Evolutionary conservation across 768 basidiomycete genomes (phyloP).

Genomic region (Hygrophorus russula): DNA sequence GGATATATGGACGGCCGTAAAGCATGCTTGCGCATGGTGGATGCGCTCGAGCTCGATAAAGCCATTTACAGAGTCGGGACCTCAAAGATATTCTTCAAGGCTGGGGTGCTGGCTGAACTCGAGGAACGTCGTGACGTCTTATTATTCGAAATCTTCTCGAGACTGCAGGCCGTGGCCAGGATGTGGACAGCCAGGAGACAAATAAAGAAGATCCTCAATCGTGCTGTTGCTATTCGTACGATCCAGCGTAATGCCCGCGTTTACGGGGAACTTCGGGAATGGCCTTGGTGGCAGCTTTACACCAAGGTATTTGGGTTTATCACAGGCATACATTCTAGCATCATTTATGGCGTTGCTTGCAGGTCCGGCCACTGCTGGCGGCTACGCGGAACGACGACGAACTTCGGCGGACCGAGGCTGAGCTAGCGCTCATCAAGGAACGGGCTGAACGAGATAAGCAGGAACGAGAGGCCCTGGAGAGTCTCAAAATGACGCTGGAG

Average conservation of each 20-base stretch:
- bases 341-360: slow-evolving; percentile 2
- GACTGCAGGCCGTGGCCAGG: slow-evolving; percentile 76
- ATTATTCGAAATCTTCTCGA: slow-evolving; percentile 83
- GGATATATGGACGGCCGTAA: slow-evolving; percentile 98
- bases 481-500: slow-evolving; percentile 72
- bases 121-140: slow-evolving; percentile 85
- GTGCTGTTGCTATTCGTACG: slow-evolving; percentile 81
- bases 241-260: slow-evolving; percentile 92
- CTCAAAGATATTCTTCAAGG: slow-evolving; percentile 99
- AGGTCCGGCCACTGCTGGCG: slow-evolving; percentile 87
- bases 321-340: slow-evolving; percentile 4
- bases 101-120: slow-evolving; percentile 90
- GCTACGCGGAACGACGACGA: slow-evolving; percentile 92
- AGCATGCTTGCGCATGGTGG: slow-evolving; percentile 86
- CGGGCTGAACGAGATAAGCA: slow-evolving; percentile 78
- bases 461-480: slow-evolving; percentile 71
- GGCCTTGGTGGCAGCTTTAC: slow-evolving; percentile 99
- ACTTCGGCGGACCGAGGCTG: slow-evolving; percentile 75
- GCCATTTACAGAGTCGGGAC: slow-evolving; percentile 83
- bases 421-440: slow-evolving; percentile 71
- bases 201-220: slow-evolving; percentile 90
- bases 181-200: slow-evolving; percentile 82
- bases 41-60: slow-evolving; percentile 79
- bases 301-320: slow-evolving; percentile 52
- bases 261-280: slow-evolving; percentile 82